Evolutionary conservation across 805 yeast genomes (phyloP), one percentile per base, ranked within the genome.

Genomic region (Candida sphagnicola): DNA sequence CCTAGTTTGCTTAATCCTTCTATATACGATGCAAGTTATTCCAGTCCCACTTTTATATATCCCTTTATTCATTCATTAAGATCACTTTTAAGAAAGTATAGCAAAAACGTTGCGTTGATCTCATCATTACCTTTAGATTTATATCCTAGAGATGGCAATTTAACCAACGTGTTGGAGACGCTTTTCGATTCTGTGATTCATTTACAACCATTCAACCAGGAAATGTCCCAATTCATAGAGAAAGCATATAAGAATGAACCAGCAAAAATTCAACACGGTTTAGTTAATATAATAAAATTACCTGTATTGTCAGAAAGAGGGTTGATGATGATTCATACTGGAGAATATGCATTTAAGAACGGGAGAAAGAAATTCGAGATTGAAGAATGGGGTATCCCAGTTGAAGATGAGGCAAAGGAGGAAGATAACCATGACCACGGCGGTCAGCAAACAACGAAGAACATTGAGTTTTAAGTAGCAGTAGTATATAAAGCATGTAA

Each of bases 351-450:
- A 4, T 91, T 90, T 64, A 81, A 82, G 54, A 86, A 88, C 47
- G 91, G 96, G 11, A 75, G 85, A 45, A 78, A 80, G 58, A 80
- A 75, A 50, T 88, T 91, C 55, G 96, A 86, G 52, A 82, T 93
- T 38, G 91, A 86, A 48, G 87, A 82, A 52, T 93, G 96, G 95
- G 87, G 95, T n/a, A 93, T 93, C 36, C 98, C 99, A 0, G 95
- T 91, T 2, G 96, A 89, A 41, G 95, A 84, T 41, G 85, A 72
- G n/a, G 82, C 51, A 11, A 54, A 72, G 12, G 74, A 65, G 4
- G 65, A 59, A 3, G 54, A 37, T 18, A 37, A 31, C 4, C 29
- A 43, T 15, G 39, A 41, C 18, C 41, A 38, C 18, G 38, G 32
- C 17, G 33, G 37, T 16, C 35, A 18, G 11, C 55, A 58, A 37